Conservation (phyloP, 108 stramenopile species). For the Schizochytrium sp. region DNA sequence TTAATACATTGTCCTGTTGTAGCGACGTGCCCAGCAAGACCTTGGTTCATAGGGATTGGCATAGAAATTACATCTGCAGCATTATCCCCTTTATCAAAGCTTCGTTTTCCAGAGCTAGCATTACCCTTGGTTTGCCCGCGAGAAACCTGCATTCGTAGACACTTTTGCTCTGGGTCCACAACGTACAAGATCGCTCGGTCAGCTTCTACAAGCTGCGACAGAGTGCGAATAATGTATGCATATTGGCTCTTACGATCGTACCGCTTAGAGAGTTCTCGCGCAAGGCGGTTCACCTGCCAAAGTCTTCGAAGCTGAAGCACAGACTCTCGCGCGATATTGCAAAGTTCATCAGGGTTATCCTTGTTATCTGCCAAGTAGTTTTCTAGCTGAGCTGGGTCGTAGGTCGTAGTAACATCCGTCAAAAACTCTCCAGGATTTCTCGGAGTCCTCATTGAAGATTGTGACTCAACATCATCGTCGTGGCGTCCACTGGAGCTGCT, state of each 20-base stretch:
- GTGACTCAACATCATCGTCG: too few relatives aligned
- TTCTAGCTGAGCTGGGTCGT: neutral
- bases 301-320: neutral
- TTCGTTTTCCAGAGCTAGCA: too few relatives aligned
- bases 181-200: slow-evolving; percentile 39
- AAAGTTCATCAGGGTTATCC: neutral
- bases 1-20: slow-evolving; percentile 59
- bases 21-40: neutral
- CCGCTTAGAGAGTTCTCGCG: neutral
- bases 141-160: slow-evolving; percentile 21
- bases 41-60: slow-evolving; percentile 2
- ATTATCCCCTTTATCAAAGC: too few relatives aligned
- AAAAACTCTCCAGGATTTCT: neutral
- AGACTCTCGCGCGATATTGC: neutral
- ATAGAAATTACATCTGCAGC: neutral
- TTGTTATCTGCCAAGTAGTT: neutral
- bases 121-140: neutral
- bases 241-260: slow-evolving; percentile 44
- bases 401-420: neutral
- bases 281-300: slow-evolving; percentile 8
- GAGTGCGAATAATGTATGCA: slow-evolving; percentile 27
- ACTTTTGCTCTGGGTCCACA: neutral
- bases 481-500: too few relatives aligned
- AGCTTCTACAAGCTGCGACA: slow-evolving; percentile 17
- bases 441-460: too few relatives aligned